Evolutionary conservation across 129 eudicot species (phyloP).

Genomic region (Flaveria robusta): DNA sequence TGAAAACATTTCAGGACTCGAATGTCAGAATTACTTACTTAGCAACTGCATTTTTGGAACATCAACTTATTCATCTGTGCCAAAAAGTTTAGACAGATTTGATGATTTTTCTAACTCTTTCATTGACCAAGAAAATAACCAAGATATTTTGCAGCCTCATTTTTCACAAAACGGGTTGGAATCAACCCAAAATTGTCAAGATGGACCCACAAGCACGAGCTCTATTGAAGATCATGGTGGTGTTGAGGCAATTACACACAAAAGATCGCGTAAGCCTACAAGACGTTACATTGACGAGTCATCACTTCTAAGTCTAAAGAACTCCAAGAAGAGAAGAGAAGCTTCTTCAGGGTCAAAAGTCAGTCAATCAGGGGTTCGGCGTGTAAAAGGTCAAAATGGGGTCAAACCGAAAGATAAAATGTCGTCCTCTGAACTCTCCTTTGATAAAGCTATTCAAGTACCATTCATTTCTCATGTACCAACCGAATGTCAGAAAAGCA

Average conservation of each 20-base stretch:
- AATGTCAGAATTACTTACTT: conserved; percentile 39
- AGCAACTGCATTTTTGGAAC: conserved; percentile 29
- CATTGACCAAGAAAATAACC: conserved; percentile 31
- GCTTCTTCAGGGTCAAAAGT: conserved; percentile 42
- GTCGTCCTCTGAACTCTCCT: conserved; percentile 40
- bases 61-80: conserved; percentile 32
- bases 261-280: conserved; percentile 77
- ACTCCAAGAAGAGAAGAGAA: conserved; percentile 41
- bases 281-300: conserved; percentile 74
- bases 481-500: conserved; percentile 38
- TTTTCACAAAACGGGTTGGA: conserved; percentile 29
- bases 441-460: conserved; percentile 68
- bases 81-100: conserved; percentile 40
- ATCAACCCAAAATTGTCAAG: conserved; percentile 22
- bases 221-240: conserved; percentile 36
- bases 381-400: conserved; percentile 34
- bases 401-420: conserved; percentile 34
- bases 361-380: conserved; percentile 40
- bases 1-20: conserved; percentile 35
- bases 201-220: conserved; percentile 25
- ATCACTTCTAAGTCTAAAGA: conserved; percentile 33
- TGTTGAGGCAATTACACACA: conserved; percentile 37
- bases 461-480: conserved; percentile 58
- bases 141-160: conserved; percentile 20
- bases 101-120: conserved; percentile 49